Percentiles rank a stretch among this genome's conserved stretches.
Evolutionary conservation across 768 basidiomycete genomes (phyloP).

Genomic region (Xerocomellus amylosporus): DNA sequence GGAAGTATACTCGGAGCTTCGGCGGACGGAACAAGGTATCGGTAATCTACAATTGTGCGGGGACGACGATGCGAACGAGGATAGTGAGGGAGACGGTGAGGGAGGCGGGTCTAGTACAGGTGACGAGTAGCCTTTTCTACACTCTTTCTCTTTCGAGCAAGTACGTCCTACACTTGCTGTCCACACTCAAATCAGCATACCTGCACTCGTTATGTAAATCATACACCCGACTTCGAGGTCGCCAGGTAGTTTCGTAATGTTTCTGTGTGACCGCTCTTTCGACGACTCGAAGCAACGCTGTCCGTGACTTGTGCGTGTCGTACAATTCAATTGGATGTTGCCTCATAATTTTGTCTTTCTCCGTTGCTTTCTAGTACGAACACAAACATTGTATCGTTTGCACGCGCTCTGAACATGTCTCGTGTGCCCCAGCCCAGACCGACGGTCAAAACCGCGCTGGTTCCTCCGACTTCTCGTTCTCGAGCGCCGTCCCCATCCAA

Average conservation of each 20-base stretch:
- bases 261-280: constrained; percentile 9
- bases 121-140: background rate
- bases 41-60: constrained; percentile 18
- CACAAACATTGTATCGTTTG: background rate
- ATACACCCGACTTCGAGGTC: background rate
- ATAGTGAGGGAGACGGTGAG: background rate
- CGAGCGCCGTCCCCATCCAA: constrained; percentile 32
- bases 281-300: too few relatives aligned
- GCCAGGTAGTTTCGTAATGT: constrained; percentile 19
- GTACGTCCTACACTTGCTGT: background rate
- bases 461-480: constrained; percentile 30
- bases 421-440: constrained; percentile 40
- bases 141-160: background rate
- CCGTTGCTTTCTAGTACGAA: constrained; percentile 3
- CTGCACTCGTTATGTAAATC: background rate
- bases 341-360: background rate
- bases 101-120: background rate
- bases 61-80: constrained; percentile 19
- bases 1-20: constrained; percentile 28
- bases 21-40: constrained; percentile 18
- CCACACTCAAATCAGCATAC: background rate
- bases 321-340: background rate
- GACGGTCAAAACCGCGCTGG: constrained; percentile 28
- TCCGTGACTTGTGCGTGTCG: background rate
- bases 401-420: constrained; percentile 32